phyloP scores from a whole-genome alignment of 2,329 filamentous ascomycete species.

The Penicillium sp. region DNA sequence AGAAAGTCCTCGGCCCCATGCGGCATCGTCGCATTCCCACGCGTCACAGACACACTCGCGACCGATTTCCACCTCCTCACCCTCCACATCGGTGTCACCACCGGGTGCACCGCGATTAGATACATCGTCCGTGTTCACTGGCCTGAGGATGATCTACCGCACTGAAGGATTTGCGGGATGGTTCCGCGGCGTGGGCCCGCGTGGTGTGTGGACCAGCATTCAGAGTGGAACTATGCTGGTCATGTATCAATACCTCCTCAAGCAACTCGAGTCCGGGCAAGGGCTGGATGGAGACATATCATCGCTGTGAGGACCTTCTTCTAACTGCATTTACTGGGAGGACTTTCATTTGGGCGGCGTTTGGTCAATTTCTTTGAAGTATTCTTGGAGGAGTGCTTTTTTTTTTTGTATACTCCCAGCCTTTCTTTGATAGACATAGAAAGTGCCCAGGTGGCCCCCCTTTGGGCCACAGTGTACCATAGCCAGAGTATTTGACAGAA shows the following conservation, averaged over 20 bases:
- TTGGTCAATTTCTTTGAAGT: conserved; percentile 11
- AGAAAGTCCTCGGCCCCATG: conserved; percentile 28
- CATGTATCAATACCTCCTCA: conserved; percentile 82
- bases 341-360: conserved; percentile 20
- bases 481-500: conserved; percentile 1
- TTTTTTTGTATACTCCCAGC: conserved; percentile 11
- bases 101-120: conserved; percentile 76
- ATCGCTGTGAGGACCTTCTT: conserved; percentile 15
- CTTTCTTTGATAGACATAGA: conserved; percentile 21
- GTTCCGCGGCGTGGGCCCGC: conserved; percentile 90
- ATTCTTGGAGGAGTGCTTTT: conserved; percentile 8
- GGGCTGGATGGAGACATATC: conserved; percentile 18
- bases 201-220: conserved; percentile 93
- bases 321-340: conserved; percentile 13
- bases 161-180: conserved; percentile 84
- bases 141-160: conserved; percentile 79
- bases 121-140: conserved; percentile 82
- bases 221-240: conserved; percentile 97
- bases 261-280: conserved; percentile 62
- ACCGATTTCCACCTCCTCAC: conserved; percentile 82
- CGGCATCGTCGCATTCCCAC: conserved; percentile 19
- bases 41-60: conserved; percentile 54
- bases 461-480: conserved; percentile 18
- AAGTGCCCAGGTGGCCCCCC: conserved; percentile 1
- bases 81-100: conserved; percentile 73